Percentiles rank a stretch among this genome's conserved stretches.
These are phyloP conservation scores for Malania oleifera DNA, from an alignment of 164 flowering plant genomes.

Conservation along the genomic window DNA sequence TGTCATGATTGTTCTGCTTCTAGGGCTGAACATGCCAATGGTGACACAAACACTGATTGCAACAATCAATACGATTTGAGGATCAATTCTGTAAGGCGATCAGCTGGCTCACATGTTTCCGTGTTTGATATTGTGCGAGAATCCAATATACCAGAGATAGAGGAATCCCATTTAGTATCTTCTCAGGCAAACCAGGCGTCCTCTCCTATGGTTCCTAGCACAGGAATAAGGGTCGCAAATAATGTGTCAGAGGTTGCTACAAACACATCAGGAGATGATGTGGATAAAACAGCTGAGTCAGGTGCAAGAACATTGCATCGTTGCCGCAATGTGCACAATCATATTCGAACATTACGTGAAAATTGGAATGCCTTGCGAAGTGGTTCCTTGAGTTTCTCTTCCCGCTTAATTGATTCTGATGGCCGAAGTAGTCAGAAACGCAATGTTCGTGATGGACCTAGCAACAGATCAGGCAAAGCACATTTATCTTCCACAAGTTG, in stretches of 20 bases:
- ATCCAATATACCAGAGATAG: constrained; percentile 9
- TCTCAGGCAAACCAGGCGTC: constrained; percentile 5
- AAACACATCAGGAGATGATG: neutral
- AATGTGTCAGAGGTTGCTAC: neutral
- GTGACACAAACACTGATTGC: constrained; percentile 14
- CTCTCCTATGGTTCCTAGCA: constrained; percentile 1
- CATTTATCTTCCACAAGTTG: constrained; percentile 17
- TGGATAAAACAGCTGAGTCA: constrained; percentile 12
- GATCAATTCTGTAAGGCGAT: neutral
- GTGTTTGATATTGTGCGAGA: constrained; percentile 43
- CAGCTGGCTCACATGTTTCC: constrained; percentile 24
- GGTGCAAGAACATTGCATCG: constrained; percentile 40
- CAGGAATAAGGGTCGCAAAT: neutral
- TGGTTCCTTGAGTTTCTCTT: constrained; percentile 51
- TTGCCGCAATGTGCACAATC: constrained; percentile 46
- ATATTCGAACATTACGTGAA: constrained; percentile 47
- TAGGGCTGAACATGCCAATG: constrained; percentile 37
- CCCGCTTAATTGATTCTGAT: constrained; percentile 16
- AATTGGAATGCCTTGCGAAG: constrained; percentile 58
- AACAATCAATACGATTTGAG: neutral
- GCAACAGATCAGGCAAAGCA: constrained; percentile 11
- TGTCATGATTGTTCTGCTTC: constrained; percentile 59
- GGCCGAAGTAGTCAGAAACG: constrained; percentile 6
- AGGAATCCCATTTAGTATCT: constrained; percentile 3
- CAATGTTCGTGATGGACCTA: neutral